Evolutionary conservation across 208 protist genomes (phyloP), one percentile per base, ranked within the genome.

Genomic region (Crithidia brevicula): DNA sequence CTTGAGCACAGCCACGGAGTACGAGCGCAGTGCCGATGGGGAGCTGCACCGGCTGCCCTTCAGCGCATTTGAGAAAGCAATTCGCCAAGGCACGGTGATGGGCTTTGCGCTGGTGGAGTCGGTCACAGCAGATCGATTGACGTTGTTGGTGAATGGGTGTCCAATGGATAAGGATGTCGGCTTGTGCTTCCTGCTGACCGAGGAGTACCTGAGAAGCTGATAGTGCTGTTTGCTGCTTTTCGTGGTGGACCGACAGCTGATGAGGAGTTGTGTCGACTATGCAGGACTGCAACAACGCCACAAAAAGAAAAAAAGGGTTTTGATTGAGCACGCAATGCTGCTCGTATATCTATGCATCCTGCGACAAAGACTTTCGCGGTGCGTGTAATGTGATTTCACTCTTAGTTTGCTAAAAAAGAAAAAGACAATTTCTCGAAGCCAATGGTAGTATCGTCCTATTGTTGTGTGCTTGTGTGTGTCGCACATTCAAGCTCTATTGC

Each of bases 31-130:
- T 6, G 40, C 81, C 6, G 82, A 90, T 31, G 82, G 81, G 16
- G 70, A 83, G 27, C 69, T 88, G 33, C 71, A 84, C 23, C 75
- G 72, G 15, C 65, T 88, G 5, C 68, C 81, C 0, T 87, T 79
- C 58, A 73, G 61, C 13, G 70, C 73, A 18, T 83, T 83, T n/a
- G 88, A 93, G 63, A 38, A 50, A 18, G 43, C 54, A 5, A 65
- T 91, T 27, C 67, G 68, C 4, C 38, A 72, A 8, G 59, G 72
- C 16, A 34, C 79, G 3, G 60, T 93, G 10, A 62, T 75, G 27
- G 81, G 84, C 36, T 93, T 93, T 49, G 84, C 78, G 16, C 61
- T 91, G 23, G 83, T 93, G 47, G 82, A 89, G 64, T 85, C 72
- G 13, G 64, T 77, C 25, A 68, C 74, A 4, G 22, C 63, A 4